Evolutionary conservation across 192 early-diverging fungal genomes (phyloP), one percentile per base, ranked within the genome.

Genomic region (Globomyces pollinis-pini): DNA sequence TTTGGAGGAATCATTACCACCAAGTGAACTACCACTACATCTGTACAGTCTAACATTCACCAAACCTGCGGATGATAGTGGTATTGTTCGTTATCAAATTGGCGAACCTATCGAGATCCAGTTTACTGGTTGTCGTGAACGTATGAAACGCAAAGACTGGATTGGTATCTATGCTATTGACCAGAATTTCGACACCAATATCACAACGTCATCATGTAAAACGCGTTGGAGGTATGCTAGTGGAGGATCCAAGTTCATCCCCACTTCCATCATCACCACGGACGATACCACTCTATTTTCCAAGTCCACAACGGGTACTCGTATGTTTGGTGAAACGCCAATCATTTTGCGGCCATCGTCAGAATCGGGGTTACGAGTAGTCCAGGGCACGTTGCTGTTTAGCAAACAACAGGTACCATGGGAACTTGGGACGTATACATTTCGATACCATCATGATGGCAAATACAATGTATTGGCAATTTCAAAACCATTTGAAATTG

Each of bases 361-460:
- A 31, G 73, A 64, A 29, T 39, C 39, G 35, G 64, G 64, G 8
- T 38, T 68, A 3, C 30, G 64, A 2, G 34, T 75, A 15, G 71
- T 73, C 13, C 24, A 41, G 1, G 88, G 88, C 9, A 64, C 61
- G 1, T 74, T 90, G 1, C 61, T 77, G 8, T 95, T 95, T 57
- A 57, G 70, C 36, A 77, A 84, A 34, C 65, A 81, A 6, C 65
- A 78, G 2, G 49, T 96, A 35, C 92, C 92, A 7, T 98, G 93
- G 87, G 74, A 84, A 61, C 66, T 82, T 26, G 96, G 96, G 15
- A 83, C 74, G 0, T 98, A 92, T 64, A 94, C 96, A 71, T 85
- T 91, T 65, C 79, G 96, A 21, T 85, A 91, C 65, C 96, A 98
- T 68, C 86, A 90, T 45, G 86, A 92, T 64, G 86, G 86, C 18